A percentile compares a stretch with the other conserved stretches of the same genome.
phyloP scores from a whole-genome alignment of 805 yeast genomes.

The Zygoascus tannicola region DNA sequence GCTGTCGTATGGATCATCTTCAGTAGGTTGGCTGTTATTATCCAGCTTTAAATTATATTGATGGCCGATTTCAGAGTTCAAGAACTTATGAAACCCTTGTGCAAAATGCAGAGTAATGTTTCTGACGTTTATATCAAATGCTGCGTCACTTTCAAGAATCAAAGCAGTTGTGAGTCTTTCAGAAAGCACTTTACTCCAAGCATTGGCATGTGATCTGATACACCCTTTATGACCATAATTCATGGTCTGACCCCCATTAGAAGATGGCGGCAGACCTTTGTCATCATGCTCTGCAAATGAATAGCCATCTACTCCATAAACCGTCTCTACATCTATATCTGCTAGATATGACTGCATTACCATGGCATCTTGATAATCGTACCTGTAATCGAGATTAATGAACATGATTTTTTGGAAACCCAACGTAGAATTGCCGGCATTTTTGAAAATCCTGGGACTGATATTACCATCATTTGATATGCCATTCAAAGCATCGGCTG shows the following conservation, averaged over 20 bases:
- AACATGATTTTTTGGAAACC: conserved; percentile 10
- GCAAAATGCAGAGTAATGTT: conserved; percentile 3
- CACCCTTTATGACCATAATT: conserved; percentile 6
- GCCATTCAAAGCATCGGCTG: no score
- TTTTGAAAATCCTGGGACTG: background rate
- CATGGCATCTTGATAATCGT: conserved; percentile 11
- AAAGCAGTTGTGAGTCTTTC: conserved; percentile 4
- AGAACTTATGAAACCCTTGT: conserved; percentile 5
- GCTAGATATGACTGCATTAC: conserved; percentile 6
- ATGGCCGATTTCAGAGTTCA: background rate
- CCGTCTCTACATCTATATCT: conserved; percentile 2
- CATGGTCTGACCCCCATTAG: background rate
- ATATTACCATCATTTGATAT: no score
- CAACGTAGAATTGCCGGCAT: conserved; percentile 11
- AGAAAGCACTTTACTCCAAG: conserved; percentile 9
- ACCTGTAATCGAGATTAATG: conserved; percentile 9
- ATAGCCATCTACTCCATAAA: conserved; percentile 1
- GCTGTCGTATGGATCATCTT: conserved; percentile 9
- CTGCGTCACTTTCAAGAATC: conserved; percentile 13
- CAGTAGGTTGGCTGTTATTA: background rate
- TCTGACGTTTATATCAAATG: conserved; percentile 11
- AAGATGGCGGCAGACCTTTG: conserved; percentile 11
- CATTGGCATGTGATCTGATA: conserved; percentile 11
- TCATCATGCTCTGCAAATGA: background rate
- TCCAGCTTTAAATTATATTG: background rate